Conservation (phyloP, 148 eudicot species). For the Fagopyrum esculentum region DNA sequence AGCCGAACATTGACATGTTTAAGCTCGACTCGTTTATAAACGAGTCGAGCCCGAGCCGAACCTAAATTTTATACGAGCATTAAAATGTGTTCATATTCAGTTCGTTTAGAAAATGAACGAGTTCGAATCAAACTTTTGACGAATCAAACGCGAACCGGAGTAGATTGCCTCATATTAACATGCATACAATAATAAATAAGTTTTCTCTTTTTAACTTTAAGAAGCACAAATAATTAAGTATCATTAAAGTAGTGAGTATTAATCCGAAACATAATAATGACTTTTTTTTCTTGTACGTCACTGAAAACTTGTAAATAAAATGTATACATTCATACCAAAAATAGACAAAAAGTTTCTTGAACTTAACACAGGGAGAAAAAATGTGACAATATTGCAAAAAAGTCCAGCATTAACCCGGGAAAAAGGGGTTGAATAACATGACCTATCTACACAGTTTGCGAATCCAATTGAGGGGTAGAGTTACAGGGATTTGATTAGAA, state of each 20-base stretch:
- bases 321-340: background rate
- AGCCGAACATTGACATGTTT: too few relatives aligned
- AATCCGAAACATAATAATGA: background rate
- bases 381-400: background rate
- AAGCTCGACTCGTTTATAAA: too few relatives aligned
- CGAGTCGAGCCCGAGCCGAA: too few relatives aligned
- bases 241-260: background rate
- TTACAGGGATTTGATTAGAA: background rate
- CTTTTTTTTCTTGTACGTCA: background rate
- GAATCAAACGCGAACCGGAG: too few relatives aligned
- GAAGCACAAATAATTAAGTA: too few relatives aligned
- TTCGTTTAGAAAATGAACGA: too few relatives aligned
- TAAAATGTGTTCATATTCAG: too few relatives aligned
- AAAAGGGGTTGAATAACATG: slow-evolving; percentile 4
- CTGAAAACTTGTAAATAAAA: background rate
- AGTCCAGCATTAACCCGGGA: background rate
- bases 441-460: background rate
- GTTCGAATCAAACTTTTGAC: too few relatives aligned
- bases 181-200: too few relatives aligned
- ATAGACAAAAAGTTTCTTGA: background rate
- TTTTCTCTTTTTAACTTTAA: too few relatives aligned
- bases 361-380: background rate
- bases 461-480: background rate
- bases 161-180: too few relatives aligned
- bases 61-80: too few relatives aligned